Evolutionary conservation across 371 early-diverging fungal species (phyloP), one percentile per base, ranked within the genome.

Genomic region (Dichotomocladium elegans): DNA sequence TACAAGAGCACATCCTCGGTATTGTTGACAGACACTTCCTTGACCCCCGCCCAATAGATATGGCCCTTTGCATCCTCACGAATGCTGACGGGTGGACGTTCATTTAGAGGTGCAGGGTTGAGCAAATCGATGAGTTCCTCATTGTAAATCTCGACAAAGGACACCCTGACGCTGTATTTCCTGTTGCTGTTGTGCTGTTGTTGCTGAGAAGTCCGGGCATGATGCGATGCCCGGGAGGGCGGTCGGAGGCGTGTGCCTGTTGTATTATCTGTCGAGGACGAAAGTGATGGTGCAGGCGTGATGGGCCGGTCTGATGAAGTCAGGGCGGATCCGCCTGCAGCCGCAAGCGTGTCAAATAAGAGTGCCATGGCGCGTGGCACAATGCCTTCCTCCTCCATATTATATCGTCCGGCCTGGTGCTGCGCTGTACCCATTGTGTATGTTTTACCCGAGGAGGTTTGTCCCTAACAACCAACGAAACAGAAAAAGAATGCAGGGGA

Each of bases 401-500:
- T 71, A n/a, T 61, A 58, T 19, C 74, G 66, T 33, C 79, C 75
- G 27, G 82, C 86, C 24, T 56, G 56, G 47, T 91, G 87, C n/a
- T 83, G 80, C 8, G 80, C 88, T 31, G 94, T 93, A 46, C 95
- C 94, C 98, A 99, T 99, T 7, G 99, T 99, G 63, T 93, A 95
- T 5, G 99, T 99, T 77, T 99, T 99, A 47, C 99, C 99, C 9
- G 92, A 91, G 7, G 94, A 93, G 12, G 94, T 94, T 80, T 98
- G 94, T 15, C 91, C 78, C 78, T 77, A 29, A n/a, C 22, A 51
- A 27, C 35, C 12, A 40, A 30, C n/a, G 17, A 37, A n/a, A n/a
- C n/a, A n/a, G n/a, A n/a, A n/a, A n/a, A 41, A 34, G 37, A 22
- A 9, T 29, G 22, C 26, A 26, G 14, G 27, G 27, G 28, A 26